Evolutionary conservation across 768 basidiomycete genomes (phyloP), one percentile per base, ranked within the genome.

Genomic region (Pleurotus eryngii): DNA sequence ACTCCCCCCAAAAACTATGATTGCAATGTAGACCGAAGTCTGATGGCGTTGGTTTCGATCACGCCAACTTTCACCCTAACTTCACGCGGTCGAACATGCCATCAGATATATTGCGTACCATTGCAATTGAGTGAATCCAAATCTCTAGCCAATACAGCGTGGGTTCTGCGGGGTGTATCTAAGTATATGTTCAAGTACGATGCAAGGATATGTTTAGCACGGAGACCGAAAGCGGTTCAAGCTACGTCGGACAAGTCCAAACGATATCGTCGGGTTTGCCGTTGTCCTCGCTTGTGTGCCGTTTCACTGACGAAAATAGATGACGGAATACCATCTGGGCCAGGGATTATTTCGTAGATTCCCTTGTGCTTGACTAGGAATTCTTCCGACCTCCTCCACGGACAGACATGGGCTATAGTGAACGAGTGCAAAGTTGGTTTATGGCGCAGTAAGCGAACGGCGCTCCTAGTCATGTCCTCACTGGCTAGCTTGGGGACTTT

Each of bases 311-410:
- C 39, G n/a, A 54, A 54, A 5, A 54, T 40, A 22, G 37, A 37
- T 14, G 51, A 40, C 7, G 51, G 51, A 38, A 8, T 4, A 12
- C 27, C 51, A 26, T 0, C 8, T 26, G n/a, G 20, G 11, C 51
- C 51, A 26, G 39, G 38, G 24, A 54, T 17, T 3, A 42, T n/a
- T 22, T 54, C 51, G 39, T 40, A 54, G 15, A 54, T 39, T 6
- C 51, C 51, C 18, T 42, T 54, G 17, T 42, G 51, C 20, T 54
- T 54, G 39, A 54, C 42, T 37, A 54, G 42, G 18, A 37, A 54
- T 26, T 54, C 51, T 42, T 54, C 51, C 8, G 51, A 54, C 6
- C 51, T 37, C 11, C 51, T 54, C 51, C 51, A 54, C 15, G 51
- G 51, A 3, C 51, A 42, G 51, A 54, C 51, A n/a, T 54, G 51